A percentile compares a stretch with the other conserved stretches of the same genome.
phyloP scores from a whole-genome alignment of 192 early-diverging fungal species.

The Gaertneriomyces semiglobifer region DNA sequence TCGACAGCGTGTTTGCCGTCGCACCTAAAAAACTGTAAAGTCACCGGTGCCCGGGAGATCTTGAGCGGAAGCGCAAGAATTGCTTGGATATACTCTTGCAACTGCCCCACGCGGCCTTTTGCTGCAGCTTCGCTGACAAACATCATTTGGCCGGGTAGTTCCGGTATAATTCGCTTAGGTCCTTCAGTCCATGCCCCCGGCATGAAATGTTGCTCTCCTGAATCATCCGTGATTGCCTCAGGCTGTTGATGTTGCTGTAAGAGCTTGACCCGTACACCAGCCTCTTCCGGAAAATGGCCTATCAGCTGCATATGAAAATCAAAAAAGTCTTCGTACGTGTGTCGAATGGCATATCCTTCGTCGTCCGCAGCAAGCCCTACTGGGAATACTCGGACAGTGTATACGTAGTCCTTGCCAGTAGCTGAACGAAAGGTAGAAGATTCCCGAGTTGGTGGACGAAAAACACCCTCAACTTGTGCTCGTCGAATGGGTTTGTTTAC shows the following conservation, averaged over 20 bases:
- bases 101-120: constrained; percentile 29
- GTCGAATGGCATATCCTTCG: constrained; percentile 24
- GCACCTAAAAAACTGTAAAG: constrained; percentile 45
- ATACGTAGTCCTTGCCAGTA: constrained; percentile 36
- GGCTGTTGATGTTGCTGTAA: background rate
- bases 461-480: constrained; percentile 34
- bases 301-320: constrained; percentile 54
- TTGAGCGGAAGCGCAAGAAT: constrained; percentile 46
- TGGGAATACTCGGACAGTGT: constrained; percentile 38
- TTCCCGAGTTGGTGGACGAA: constrained; percentile 10
- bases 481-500: constrained; percentile 44
- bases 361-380: constrained; percentile 7
- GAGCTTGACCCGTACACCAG: constrained; percentile 32
- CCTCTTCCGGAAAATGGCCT: constrained; percentile 57
- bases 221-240: background rate
- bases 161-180: constrained; percentile 45
- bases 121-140: constrained; percentile 56
- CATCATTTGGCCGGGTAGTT: constrained; percentile 58
- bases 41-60: constrained; percentile 47
- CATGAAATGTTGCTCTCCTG: constrained; percentile 8
- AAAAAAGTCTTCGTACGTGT: constrained; percentile 54
- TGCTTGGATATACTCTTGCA: constrained; percentile 53
- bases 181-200: constrained; percentile 22
- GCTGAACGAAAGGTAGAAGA: background rate
- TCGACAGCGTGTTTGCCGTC: constrained; percentile 41